Base-by-base conservation (phyloP, 2,329 filamentous ascomycete species). In the Cytospora piceicola region DNA sequence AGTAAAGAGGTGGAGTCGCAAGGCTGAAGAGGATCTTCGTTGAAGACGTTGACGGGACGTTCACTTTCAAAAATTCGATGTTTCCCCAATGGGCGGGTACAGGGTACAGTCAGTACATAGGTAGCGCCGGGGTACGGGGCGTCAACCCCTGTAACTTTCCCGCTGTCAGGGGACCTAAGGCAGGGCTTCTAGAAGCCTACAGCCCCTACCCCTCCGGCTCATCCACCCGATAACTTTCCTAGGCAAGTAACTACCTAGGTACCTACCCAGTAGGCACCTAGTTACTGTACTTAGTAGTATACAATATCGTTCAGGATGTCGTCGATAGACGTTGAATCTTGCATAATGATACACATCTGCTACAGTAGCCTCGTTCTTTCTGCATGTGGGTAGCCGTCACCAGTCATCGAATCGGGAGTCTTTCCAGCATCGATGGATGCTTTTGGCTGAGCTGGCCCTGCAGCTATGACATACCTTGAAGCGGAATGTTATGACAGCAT, bases 41-140 rank as follows among this genome's bases (percentile, higher is more conserved):
- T n/a, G 46, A 49, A 46, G 42, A 49, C n/a, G 46, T 49, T 49
- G 42, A 46, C 20, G 42, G 42, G 42, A 46, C 46, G 46, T 24
- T 24, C 46, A 24, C 46, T 49, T 24, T 49, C 46, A 49, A 49
- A 49, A 49, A 49, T 49, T 49, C 46, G 22, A 49, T 49, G 15
- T n/a, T 49, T 49, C 46, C 46, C 46, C 3, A 49, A 24, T 49
- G 12, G 46, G 46, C 46, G 46, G 46, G 46, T 49, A 24, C 46
- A 24, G 24, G n/a, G 11, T 24, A 22, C n/a, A 49, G n/a, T 9
- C n/a, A 22, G 34, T n/a, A n/a, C n/a, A n/a, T n/a, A n/a, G n/a
- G n/a, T 36, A 36, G 34, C 14, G 34, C 34, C 15, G 34, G 34
- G 34, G 34, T 36, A 49, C 46, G 46, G 46, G 46, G 46, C n/a